These are phyloP conservation scores for Kwoniella dejecticola DNA, from an alignment of 768 basidiomycete genomes.

Conservation along the genomic window DNA sequence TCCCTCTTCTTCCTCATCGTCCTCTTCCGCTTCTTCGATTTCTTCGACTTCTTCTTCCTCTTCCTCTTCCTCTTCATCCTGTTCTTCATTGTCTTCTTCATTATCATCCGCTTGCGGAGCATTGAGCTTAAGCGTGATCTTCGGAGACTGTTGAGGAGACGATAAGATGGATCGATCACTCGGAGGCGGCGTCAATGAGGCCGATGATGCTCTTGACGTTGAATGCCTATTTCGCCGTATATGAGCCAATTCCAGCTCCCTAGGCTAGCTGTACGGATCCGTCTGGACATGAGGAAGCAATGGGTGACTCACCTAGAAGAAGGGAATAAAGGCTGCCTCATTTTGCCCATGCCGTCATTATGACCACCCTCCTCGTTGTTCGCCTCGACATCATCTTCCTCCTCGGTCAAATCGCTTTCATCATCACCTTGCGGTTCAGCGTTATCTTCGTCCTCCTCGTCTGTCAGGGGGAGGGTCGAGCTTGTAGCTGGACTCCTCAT, in stretches of 20 bases:
- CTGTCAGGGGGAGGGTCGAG: slow-evolving; percentile 19
- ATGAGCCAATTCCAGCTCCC: background rate
- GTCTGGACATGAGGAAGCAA: background rate
- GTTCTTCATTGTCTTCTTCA: slow-evolving; percentile 1
- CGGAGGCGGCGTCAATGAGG: slow-evolving; percentile 20
- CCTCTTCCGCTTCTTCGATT: slow-evolving; percentile 1
- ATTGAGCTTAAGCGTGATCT: slow-evolving; percentile 7
- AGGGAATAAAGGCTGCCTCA: background rate
- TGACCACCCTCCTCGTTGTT: slow-evolving; percentile 1
- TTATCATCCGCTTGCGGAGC: background rate
- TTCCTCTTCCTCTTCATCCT: background rate
- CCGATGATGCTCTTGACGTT: slow-evolving; percentile 20
- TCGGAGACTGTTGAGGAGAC: slow-evolving; percentile 8
- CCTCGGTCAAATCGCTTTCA: background rate
- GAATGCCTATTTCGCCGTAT: slow-evolving; percentile 8
- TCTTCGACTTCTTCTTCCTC: slow-evolving; percentile 11
- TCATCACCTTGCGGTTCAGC: slow-evolving; percentile 25
- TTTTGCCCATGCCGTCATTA: background rate
- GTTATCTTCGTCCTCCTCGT: slow-evolving; percentile 28
- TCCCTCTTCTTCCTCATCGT: background rate
- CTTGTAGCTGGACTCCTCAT: slow-evolving; percentile 16
- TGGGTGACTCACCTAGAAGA: slow-evolving; percentile 2
- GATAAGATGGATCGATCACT: slow-evolving; percentile 13
- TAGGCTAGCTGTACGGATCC: too few species aligned
- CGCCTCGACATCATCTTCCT: slow-evolving; percentile 1